phyloP scores from a whole-genome alignment of 2,329 filamentous ascomycete genomes.

The Cladosporium sp. region DNA sequence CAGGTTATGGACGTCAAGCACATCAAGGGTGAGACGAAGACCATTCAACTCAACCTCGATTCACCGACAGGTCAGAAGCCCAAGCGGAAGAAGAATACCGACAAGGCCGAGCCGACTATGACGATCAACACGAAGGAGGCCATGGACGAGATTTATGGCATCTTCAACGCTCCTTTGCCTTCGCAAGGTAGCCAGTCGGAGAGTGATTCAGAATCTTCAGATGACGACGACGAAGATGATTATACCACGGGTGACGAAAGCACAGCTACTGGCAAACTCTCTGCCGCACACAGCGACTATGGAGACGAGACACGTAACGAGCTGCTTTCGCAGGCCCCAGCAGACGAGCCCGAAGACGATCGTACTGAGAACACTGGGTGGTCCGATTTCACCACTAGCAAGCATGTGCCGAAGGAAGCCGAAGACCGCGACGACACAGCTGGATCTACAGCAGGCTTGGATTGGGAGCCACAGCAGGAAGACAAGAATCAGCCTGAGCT shows the following conservation, averaged over 20 bases:
- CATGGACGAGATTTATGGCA: constrained; percentile 94
- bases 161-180: constrained; percentile 82
- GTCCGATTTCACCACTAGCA: constrained; percentile 77
- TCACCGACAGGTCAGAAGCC: constrained; percentile 82
- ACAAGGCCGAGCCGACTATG: constrained; percentile 86
- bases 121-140: constrained; percentile 92
- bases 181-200: constrained; percentile 35
- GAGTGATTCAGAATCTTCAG: constrained; percentile 31
- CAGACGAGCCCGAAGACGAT: constrained; percentile 33
- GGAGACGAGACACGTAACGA: constrained; percentile 56
- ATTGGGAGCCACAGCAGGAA: constrained; percentile 30
- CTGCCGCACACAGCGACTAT: constrained; percentile 57
- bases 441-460: constrained; percentile 24
- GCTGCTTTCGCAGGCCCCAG: constrained; percentile 33
- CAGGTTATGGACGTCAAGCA: constrained; percentile 75
- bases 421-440: constrained; percentile 34
- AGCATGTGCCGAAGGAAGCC: constrained; percentile 54
- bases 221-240: constrained; percentile 64
- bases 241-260: constrained; percentile 85
- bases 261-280: constrained; percentile 64
- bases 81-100: constrained; percentile 66
- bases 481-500: constrained; percentile 20
- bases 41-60: constrained; percentile 88
- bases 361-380: constrained; percentile 62
- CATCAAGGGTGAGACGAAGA: constrained; percentile 64